These are phyloP conservation scores for Calocybe indica DNA, from an alignment of 768 basidiomycete genomes.

Conservation along the genomic window DNA sequence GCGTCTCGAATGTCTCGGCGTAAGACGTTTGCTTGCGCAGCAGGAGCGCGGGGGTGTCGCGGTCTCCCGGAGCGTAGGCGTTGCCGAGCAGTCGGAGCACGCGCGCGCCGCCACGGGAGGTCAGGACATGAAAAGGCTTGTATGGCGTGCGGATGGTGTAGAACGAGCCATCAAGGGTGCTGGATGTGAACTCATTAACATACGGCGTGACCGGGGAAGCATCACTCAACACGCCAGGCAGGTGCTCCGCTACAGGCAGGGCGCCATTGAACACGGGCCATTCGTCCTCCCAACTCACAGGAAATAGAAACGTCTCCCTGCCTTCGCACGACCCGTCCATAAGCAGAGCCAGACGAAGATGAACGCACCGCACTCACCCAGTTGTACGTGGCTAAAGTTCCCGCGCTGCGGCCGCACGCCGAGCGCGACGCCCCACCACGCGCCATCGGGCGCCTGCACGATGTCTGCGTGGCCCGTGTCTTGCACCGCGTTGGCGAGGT, in stretches of 20 bases:
- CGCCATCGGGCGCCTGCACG: slow-evolving; percentile 25
- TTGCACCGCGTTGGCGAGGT: slow-evolving; percentile 28
- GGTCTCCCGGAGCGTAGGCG: slow-evolving; percentile 30
- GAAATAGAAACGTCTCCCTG: slow-evolving; percentile 34
- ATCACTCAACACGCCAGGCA: slow-evolving; percentile 22
- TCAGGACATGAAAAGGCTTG: slow-evolving; percentile 28
- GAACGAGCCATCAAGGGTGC: slow-evolving; percentile 22
- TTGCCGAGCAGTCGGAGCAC: slow-evolving; percentile 26
- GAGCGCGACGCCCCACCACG: slow-evolving; percentile 36
- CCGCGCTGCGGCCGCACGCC: slow-evolving; percentile 29
- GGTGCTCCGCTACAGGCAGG: slow-evolving; percentile 22
- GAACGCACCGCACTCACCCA: slow-evolving; percentile 15
- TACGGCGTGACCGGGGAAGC: slow-evolving; percentile 18
- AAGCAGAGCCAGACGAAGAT: not conserved
- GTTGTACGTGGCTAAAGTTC: slow-evolving; percentile 28
- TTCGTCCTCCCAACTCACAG: slow-evolving; percentile 30
- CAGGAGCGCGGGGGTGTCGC: slow-evolving; percentile 29
- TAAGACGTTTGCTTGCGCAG: slow-evolving; percentile 32
- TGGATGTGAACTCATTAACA: slow-evolving; percentile 21
- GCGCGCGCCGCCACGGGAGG: slow-evolving; percentile 15
- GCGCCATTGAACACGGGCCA: slow-evolving; percentile 34
- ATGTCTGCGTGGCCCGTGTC: slow-evolving; percentile 33
- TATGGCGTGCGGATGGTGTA: slow-evolving; percentile 35
- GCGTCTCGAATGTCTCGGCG: slow-evolving; percentile 30
- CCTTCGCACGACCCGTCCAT: slow-evolving; percentile 12